These are phyloP conservation scores for Skeletonema potamos DNA, from an alignment of 108 stramenopile species.

Conservation along the genomic window DNA sequence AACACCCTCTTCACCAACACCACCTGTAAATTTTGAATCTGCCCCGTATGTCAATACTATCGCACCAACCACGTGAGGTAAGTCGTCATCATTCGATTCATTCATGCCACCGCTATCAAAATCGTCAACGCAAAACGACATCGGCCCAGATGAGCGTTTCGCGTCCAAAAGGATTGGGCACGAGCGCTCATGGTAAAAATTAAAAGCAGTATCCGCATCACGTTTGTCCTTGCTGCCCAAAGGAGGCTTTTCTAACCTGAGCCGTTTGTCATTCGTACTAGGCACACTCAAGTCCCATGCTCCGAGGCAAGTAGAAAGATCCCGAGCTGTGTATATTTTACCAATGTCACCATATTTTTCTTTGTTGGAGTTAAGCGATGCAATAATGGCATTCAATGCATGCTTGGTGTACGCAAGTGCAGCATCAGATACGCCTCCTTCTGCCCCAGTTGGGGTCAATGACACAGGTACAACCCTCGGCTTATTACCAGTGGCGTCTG, in stretches of 20 bases:
- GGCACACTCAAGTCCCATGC: conserved; percentile 42
- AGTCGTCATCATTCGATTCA: background rate
- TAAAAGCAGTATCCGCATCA: conserved; percentile 39
- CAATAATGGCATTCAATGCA: conserved; percentile 34
- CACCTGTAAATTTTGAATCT: conserved; percentile 44
- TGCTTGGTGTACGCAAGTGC: conserved; percentile 40
- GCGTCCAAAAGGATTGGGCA: conserved; percentile 42
- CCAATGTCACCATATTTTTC: background rate
- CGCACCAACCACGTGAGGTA: conserved; percentile 37
- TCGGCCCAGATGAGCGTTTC: conserved; percentile 6
- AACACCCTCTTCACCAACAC: conserved; percentile 43
- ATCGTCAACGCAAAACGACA: conserved; percentile 33
- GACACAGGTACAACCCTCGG: background rate
- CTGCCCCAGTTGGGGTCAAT: background rate
- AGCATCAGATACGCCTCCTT: conserved; percentile 36
- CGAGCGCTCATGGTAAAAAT: conserved; percentile 41
- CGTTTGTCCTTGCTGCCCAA: conserved; percentile 1
- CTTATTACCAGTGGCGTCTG: background rate
- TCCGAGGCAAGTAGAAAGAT: conserved; percentile 43
- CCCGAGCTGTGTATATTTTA: conserved; percentile 31
- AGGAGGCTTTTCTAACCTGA: conserved; percentile 11
- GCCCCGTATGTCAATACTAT: conserved; percentile 39
- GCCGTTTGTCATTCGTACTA: background rate
- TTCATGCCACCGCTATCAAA: conserved; percentile 6
- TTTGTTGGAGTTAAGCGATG: conserved; percentile 16